Evolutionary conservation across 306 rosid genomes (phyloP).

Genomic region (Hylodesmum podocarpum): DNA sequence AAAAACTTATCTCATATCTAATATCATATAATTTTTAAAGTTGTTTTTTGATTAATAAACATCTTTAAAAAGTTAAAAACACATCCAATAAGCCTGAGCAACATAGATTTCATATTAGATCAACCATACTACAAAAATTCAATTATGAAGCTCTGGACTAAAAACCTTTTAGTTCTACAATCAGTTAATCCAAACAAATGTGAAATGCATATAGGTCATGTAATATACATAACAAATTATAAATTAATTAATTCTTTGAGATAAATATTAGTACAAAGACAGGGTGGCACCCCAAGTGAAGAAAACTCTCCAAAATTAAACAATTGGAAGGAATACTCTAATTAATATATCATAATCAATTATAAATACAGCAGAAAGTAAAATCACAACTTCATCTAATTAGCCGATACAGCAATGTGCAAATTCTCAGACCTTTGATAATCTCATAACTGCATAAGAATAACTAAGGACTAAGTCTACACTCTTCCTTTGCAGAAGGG

Average conservation of each 20-base stretch:
- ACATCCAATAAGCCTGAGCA: neutral
- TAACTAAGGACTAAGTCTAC: constrained; percentile 27
- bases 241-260: neutral
- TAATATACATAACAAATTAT: neutral
- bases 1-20: neutral
- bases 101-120: neutral
- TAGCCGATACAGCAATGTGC: constrained; percentile 36
- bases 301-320: neutral
- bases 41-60: no score
- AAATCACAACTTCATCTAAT: constrained; percentile 25
- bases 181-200: neutral
- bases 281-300: neutral
- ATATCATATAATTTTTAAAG: neutral
- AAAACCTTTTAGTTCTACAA: neutral
- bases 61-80: neutral
- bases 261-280: neutral
- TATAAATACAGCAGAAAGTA: constrained; percentile 33
- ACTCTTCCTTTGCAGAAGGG: constrained; percentile 8
- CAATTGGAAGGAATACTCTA: constrained; percentile 26
- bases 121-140: neutral
- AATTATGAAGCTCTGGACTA: neutral
- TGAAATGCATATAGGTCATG: neutral
- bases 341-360: constrained; percentile 29
- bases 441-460: constrained; percentile 32
- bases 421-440: constrained; percentile 32